Evolutionary conservation across 2,329 filamentous ascomycete species (phyloP).

Genomic region (Aspergillus tamarii): DNA sequence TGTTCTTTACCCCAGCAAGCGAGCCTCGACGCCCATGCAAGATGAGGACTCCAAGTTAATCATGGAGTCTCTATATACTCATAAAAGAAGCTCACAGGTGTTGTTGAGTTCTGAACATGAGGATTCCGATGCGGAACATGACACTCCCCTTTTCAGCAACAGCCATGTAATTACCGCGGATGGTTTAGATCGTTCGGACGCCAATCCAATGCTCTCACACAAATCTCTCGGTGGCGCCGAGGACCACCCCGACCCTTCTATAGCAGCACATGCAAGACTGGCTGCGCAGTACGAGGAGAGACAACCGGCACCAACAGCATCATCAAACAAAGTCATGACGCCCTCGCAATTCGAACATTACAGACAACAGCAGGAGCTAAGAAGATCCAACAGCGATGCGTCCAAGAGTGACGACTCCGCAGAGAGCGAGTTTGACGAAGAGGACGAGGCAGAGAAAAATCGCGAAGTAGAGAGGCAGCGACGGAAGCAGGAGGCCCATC

Average conservation of each 20-base stretch:
- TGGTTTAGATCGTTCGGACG: slow-evolving; percentile 13
- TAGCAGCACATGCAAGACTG: slow-evolving; percentile 48
- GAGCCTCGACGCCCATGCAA: slow-evolving; percentile 33
- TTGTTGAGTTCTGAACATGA: slow-evolving; percentile 23
- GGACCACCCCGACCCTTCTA: slow-evolving; percentile 31
- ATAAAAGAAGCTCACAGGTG: slow-evolving; percentile 28
- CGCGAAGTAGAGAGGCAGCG: slow-evolving; percentile 74
- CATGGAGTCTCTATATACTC: slow-evolving; percentile 35
- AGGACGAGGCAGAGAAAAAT: slow-evolving; percentile 77
- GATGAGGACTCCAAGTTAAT: slow-evolving; percentile 47
- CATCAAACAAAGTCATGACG: slow-evolving; percentile 81
- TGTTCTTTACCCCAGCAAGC: slow-evolving; percentile 31
- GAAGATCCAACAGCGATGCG: slow-evolving; percentile 57
- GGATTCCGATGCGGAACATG: slow-evolving; percentile 27
- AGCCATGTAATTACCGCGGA: slow-evolving; percentile 14
- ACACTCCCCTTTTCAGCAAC: slow-evolving; percentile 32
- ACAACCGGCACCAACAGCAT: slow-evolving; percentile 37
- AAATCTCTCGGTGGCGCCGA: slow-evolving; percentile 18
- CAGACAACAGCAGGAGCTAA: slow-evolving; percentile 69
- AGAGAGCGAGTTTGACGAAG: slow-evolving; percentile 71
- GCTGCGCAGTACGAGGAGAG: slow-evolving; percentile 50
- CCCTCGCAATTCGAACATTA: slow-evolving; percentile 84
- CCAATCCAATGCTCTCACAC: slow-evolving; percentile 20
- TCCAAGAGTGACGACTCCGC: slow-evolving; percentile 57
- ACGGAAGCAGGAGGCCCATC: slow-evolving; percentile 85